A percentile compares a stretch with the other conserved stretches of the same genome.
phyloP scores from a whole-genome alignment of 306 rosid genomes.

The Quercus engelmannii region DNA sequence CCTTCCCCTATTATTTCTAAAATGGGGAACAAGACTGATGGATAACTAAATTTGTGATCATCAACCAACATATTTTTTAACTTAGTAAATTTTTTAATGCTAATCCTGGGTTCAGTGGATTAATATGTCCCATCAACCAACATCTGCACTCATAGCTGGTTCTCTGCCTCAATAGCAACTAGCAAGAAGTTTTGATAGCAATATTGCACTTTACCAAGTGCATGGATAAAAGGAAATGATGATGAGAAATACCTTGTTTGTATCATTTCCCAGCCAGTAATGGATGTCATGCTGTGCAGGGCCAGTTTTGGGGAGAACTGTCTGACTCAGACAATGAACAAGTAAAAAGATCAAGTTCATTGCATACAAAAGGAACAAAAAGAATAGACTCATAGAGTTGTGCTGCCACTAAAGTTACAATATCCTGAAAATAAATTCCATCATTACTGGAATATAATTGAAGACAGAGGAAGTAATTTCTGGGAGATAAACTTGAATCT shows the following conservation, averaged over 20 bases:
- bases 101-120: neutral
- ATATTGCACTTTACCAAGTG: neutral
- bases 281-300: slow-evolving; percentile 78
- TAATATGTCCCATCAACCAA: neutral
- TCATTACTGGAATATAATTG: neutral
- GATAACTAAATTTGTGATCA: neutral
- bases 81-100: neutral
- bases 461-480: slow-evolving; percentile 1
- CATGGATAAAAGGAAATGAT: neutral
- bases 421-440: neutral
- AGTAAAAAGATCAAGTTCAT: slow-evolving; percentile 19
- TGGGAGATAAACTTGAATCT: slow-evolving; percentile 5
- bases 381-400: neutral
- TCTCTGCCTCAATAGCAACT: neutral
- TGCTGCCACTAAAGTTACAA: neutral
- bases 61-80: neutral
- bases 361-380: slow-evolving; percentile 3
- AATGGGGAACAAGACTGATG: neutral
- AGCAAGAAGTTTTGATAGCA: neutral
- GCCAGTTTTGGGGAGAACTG: slow-evolving; percentile 56
- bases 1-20: slow-evolving; percentile 3
- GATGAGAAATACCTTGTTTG: slow-evolving; percentile 49
- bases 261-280: slow-evolving; percentile 78
- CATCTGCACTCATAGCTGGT: neutral
- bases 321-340: slow-evolving; percentile 54